Evolutionary conservation across 108 stramenopile species (phyloP).

Genomic region (Pseudonitzschia multiseries): DNA sequence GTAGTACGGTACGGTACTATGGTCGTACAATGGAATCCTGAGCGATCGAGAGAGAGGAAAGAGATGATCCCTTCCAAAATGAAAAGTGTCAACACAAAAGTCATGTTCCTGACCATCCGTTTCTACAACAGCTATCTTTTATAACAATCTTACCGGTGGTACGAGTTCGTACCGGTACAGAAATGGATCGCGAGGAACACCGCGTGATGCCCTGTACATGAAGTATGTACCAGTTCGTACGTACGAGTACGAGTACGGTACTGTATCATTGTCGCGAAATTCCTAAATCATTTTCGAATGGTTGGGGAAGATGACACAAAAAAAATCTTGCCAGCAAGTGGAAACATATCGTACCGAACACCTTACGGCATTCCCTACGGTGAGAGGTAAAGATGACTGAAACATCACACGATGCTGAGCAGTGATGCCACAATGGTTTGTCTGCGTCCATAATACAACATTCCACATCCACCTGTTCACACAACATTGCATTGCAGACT

Average conservation of each 20-base stretch:
- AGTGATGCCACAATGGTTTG: not conserved
- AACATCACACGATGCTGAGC: not conserved
- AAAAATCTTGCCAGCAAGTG: not conserved
- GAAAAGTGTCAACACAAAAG: not conserved
- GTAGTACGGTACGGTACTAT: no score
- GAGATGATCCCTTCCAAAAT: no score
- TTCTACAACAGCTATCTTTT: no score
- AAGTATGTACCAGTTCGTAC: no score
- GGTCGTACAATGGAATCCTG: no score
- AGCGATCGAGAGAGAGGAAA: no score
- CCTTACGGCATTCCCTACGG: not conserved
- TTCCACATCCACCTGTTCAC: not conserved
- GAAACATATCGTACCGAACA: constrained; percentile 17
- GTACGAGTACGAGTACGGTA: not conserved
- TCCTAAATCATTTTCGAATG: not conserved
- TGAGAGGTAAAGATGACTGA: not conserved
- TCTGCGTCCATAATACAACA: constrained; percentile 9
- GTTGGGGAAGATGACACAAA: not conserved
- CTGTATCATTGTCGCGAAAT: constrained; percentile 39
- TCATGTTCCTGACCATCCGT: not conserved
- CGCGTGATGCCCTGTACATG: no score
- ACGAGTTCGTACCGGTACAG: no score
- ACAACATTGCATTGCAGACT: not conserved
- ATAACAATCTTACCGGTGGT: no score
- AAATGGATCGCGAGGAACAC: no score